phyloP scores from a whole-genome alignment of 1,284 basidiomycete genomes.

The Rhodotorula sp. region DNA sequence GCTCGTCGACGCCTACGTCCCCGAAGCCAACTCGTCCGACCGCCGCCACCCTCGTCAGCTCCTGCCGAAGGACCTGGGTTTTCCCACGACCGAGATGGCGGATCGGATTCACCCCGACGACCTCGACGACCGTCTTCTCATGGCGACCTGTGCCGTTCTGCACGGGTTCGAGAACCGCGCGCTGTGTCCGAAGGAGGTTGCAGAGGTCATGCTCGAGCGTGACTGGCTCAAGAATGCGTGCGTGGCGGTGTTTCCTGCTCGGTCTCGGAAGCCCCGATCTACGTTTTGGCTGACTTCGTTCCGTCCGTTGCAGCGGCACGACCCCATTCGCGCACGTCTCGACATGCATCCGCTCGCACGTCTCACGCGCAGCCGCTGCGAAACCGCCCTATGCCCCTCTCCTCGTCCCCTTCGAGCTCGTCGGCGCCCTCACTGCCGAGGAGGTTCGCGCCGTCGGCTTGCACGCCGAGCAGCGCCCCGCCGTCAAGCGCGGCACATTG shows the following conservation, averaged over 20 bases:
- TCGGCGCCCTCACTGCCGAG: slow-evolving; percentile 37
- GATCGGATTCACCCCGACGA: slow-evolving; percentile 36
- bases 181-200: slow-evolving; percentile 47
- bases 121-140: slow-evolving; percentile 41
- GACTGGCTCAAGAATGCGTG: slow-evolving; percentile 44
- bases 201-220: slow-evolving; percentile 43
- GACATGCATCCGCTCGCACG: slow-evolving; percentile 45
- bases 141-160: slow-evolving; percentile 43
- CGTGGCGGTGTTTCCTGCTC: slow-evolving; percentile 10
- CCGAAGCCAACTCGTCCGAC: slow-evolving; percentile 22
- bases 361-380: slow-evolving; percentile 33
- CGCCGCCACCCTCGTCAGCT: slow-evolving; percentile 35
- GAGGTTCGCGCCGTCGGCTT: slow-evolving; percentile 46
- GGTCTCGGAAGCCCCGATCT: too few relatives aligned
- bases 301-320: slow-evolving; percentile 37
- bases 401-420: slow-evolving; percentile 44
- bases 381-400: slow-evolving; percentile 41
- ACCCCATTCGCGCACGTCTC: slow-evolving; percentile 48
- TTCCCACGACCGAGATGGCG: slow-evolving; percentile 27
- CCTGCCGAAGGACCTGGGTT: slow-evolving; percentile 32
- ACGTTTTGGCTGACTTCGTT: background rate
- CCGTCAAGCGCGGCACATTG: slow-evolving; percentile 47
- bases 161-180: slow-evolving; percentile 43
- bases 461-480: slow-evolving; percentile 43
- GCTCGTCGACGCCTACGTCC: slow-evolving; percentile 35